phyloP scores from a whole-genome alignment of 2,329 filamentous ascomycete species.

The Diatrype stigma region DNA sequence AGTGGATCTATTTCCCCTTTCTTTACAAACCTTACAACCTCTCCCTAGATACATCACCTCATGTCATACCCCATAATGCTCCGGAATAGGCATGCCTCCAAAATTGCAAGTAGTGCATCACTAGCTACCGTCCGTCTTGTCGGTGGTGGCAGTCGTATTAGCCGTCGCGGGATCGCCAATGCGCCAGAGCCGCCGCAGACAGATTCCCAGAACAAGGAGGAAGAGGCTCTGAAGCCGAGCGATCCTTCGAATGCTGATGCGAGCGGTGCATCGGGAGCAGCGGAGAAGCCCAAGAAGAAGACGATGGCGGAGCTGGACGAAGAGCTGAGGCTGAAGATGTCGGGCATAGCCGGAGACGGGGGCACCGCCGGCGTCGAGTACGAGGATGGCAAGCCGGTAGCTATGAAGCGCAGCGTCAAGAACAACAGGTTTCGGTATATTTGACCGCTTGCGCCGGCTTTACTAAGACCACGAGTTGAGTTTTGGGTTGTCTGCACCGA shows the following conservation, averaged over 20 bases:
- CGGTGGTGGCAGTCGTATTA: neutral
- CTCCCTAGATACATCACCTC: neutral
- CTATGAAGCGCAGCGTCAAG: constrained; percentile 70
- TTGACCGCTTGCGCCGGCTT: constrained; percentile 28
- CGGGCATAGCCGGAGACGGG: constrained; percentile 64
- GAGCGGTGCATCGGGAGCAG: neutral
- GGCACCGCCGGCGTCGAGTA: constrained; percentile 69
- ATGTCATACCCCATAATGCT: neutral
- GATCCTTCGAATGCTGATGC: neutral
- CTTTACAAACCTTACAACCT: too few relatives aligned
- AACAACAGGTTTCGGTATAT: constrained; percentile 77
- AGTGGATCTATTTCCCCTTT: too few relatives aligned
- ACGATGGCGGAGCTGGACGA: constrained; percentile 61
- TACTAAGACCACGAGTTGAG: neutral
- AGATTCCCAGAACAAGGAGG: neutral
- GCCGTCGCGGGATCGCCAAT: neutral
- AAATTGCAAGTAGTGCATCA: neutral
- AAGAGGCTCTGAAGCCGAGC: neutral
- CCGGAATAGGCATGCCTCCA: neutral
- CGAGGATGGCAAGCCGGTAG: constrained; percentile 66
- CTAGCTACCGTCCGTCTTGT: neutral
- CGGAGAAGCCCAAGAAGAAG: constrained; percentile 33
- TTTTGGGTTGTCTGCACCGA: too few relatives aligned
- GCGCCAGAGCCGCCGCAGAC: neutral
- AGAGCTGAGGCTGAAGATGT: constrained; percentile 62